phyloP scores from a whole-genome alignment of 495 filamentous ascomycete species.

The Penicillium simplicissimum region DNA sequence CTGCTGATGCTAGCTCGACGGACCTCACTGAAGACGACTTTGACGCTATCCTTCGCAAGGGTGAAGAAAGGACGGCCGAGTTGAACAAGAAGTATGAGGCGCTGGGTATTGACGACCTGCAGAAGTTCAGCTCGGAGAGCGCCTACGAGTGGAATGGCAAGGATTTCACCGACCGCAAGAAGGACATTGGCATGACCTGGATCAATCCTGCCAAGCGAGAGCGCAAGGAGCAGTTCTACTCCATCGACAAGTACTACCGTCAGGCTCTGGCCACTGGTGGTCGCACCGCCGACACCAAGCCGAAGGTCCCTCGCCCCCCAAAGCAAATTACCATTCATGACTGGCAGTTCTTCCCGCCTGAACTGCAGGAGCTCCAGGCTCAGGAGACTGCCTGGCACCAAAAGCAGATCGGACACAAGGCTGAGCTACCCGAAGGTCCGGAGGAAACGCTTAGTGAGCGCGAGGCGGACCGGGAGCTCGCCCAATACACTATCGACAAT shows the following conservation, averaged over 20 bases:
- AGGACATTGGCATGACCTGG: conserved; percentile 93
- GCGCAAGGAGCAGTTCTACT: conserved; percentile 96
- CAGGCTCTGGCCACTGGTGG: conserved; percentile 84
- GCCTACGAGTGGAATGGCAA: conserved; percentile 99
- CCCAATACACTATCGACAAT: conserved; percentile 90
- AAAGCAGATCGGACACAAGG: conserved; percentile 93
- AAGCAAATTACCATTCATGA: conserved; percentile 92
- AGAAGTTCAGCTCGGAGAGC: conserved; percentile 96
- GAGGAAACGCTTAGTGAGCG: conserved; percentile 82
- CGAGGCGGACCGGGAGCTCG: conserved; percentile 82
- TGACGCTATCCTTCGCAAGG: conserved; percentile 79
- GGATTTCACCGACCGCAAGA: conserved; percentile 86
- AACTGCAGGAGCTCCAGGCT: conserved; percentile 86
- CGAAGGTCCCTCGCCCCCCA: conserved; percentile 91
- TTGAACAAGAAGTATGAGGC: conserved; percentile 94
- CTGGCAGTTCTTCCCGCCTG: conserved; percentile 92
- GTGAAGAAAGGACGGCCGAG: conserved; percentile 84
- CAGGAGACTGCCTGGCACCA: conserved; percentile 94
- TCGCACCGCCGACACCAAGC: conserved; percentile 83
- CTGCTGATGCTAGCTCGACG: conserved; percentile 48
- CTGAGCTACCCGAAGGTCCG: conserved; percentile 76
- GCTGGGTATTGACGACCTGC: conserved; percentile 95
- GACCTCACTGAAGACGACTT: conserved; percentile 85
- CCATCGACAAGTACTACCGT: conserved; percentile 98
- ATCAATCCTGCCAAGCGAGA: conserved; percentile 99